Evolutionary conservation across 2,329 filamentous ascomycete species (phyloP).

Genomic region (Aspergillus japonicus): DNA sequence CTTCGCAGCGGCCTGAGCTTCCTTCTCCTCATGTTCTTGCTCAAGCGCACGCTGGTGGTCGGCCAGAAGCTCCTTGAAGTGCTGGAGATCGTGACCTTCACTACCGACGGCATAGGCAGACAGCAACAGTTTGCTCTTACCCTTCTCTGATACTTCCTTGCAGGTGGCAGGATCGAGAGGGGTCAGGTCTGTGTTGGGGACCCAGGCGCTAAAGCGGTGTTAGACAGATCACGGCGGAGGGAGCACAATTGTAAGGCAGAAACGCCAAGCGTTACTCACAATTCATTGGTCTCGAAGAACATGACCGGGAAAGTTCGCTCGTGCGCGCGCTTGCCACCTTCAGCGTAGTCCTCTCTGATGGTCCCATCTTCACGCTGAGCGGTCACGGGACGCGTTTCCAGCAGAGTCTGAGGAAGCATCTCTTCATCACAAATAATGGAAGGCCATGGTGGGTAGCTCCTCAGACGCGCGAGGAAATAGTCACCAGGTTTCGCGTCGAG

Average conservation of each 20-base stretch:
- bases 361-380: conserved; percentile 79
- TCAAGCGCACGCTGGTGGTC: conserved; percentile 57
- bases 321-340: conserved; percentile 79
- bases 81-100: conserved; percentile 71
- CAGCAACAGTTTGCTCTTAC: conserved; percentile 77
- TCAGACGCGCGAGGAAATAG: conserved; percentile 88
- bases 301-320: conserved; percentile 92
- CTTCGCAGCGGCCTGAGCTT: conserved; percentile 62
- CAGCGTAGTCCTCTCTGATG: conserved; percentile 81
- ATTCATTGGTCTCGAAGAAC: conserved; percentile 94
- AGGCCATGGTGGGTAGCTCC: conserved; percentile 93
- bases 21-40: conserved; percentile 62
- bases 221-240: conserved; percentile 10
- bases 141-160: conserved; percentile 63
- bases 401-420: conserved; percentile 79
- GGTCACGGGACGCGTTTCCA: conserved; percentile 78
- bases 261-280: conserved; percentile 63
- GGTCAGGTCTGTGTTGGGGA: conserved; percentile 76
- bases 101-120: conserved; percentile 77
- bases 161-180: conserved; percentile 74
- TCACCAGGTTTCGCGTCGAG: conserved; percentile 85
- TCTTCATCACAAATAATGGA: conserved; percentile 90
- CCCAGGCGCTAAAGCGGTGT: conserved; percentile 70
- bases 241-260: conserved; percentile 8
- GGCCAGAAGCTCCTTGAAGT: conserved; percentile 77